phyloP scores from a whole-genome alignment of 192 early-diverging fungal species.

The Mortierella hygrophila region DNA sequence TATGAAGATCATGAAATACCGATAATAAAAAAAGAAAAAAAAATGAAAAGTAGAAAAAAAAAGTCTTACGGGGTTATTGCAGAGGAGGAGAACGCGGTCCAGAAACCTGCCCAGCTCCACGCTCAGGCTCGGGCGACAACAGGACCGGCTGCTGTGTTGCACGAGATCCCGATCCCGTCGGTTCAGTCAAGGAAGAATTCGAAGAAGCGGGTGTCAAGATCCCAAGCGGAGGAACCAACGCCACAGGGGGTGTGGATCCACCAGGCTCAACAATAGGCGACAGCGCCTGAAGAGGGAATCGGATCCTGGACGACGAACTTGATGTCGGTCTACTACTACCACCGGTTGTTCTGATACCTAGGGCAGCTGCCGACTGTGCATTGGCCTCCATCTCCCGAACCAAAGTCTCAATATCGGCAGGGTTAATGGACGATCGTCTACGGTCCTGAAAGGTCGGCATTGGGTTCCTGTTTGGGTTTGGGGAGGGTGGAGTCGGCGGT shows the following conservation, averaged over 20 bases:
- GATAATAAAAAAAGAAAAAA: background rate
- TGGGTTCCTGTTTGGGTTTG: constrained; percentile 49
- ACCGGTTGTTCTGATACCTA: background rate
- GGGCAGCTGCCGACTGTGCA: constrained; percentile 7
- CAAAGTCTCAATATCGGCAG: constrained; percentile 49
- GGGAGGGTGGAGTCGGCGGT: constrained; percentile 48
- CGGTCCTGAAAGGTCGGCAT: constrained; percentile 45
- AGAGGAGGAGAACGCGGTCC: background rate
- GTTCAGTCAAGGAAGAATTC: background rate
- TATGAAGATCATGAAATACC: background rate
- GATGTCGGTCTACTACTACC: background rate
- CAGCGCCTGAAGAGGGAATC: background rate
- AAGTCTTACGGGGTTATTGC: background rate
- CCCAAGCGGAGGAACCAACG: background rate
- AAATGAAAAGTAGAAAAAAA: background rate
- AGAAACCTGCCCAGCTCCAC: background rate
- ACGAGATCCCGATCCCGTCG: background rate
- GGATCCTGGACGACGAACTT: background rate
- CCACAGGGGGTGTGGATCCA: background rate
- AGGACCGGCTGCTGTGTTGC: background rate
- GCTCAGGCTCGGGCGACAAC: constrained; percentile 6
- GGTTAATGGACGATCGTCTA: constrained; percentile 45
- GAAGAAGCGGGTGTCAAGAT: background rate
- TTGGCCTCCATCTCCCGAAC: constrained; percentile 40
- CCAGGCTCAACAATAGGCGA: constrained; percentile 4